Conservation (phyloP, 257 asterid species). For the Thymus quinquecostatus region DNA sequence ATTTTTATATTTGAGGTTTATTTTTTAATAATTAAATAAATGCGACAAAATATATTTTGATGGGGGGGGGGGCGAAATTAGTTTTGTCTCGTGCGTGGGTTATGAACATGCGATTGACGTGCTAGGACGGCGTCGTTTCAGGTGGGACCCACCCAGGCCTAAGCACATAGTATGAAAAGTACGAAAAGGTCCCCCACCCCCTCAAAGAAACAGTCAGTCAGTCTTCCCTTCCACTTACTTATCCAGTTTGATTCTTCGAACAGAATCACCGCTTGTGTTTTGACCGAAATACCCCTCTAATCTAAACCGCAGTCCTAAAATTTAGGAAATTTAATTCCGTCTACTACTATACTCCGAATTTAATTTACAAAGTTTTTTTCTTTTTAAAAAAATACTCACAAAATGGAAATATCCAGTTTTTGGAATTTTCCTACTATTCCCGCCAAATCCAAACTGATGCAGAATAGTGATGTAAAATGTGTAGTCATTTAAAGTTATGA, state of each 20-base stretch:
- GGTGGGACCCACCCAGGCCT: background rate
- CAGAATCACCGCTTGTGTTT: too few relatives aligned
- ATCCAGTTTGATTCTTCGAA: background rate
- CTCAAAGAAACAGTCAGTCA: constrained; percentile 26
- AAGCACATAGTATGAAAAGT: background rate
- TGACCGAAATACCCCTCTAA: too few relatives aligned
- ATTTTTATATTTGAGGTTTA: background rate
- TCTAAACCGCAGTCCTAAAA: too few relatives aligned
- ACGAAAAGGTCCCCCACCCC: constrained; percentile 25
- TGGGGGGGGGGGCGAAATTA: background rate
- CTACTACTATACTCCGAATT: too few relatives aligned
- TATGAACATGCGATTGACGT: constrained; percentile 24
- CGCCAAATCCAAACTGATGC: too few relatives aligned
- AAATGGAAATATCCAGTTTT: too few relatives aligned
- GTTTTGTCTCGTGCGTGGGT: constrained; percentile 9
- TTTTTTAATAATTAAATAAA: background rate
- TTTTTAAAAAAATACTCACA: too few relatives aligned
- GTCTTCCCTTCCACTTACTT: background rate
- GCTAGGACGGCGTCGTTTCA: constrained; percentile 40
- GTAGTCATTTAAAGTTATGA: too few relatives aligned
- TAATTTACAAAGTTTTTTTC: too few relatives aligned
- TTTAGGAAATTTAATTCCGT: too few relatives aligned
- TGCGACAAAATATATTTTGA: background rate
- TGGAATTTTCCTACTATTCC: too few relatives aligned
- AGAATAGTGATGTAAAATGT: too few relatives aligned